Conservation (phyloP, 164 flowering plant species). For the Litsea cubeba region DNA sequence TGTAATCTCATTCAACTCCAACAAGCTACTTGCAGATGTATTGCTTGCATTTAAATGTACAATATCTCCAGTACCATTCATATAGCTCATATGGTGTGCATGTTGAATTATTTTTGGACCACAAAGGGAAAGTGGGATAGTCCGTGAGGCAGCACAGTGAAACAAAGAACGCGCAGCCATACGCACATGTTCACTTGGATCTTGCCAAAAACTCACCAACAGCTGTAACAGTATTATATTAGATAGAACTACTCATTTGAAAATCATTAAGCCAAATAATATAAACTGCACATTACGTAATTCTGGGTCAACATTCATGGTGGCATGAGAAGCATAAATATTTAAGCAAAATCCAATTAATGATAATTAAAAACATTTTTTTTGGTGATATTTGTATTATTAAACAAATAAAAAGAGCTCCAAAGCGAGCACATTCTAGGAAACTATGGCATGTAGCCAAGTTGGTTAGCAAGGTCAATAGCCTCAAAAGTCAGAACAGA, state of each 20-base stretch:
- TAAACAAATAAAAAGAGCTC: no score
- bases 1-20: constrained; percentile 13
- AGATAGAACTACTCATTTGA: background rate
- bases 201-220: constrained; percentile 94
- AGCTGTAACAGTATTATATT: constrained; percentile 42
- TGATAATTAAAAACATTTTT: no score
- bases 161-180: constrained; percentile 98
- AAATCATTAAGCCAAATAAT: background rate
- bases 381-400: no score
- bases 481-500: background rate
- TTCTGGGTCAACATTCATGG: background rate
- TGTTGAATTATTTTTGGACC: constrained; percentile 33
- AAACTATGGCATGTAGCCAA: no score
- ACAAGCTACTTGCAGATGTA: constrained; percentile 12
- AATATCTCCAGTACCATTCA: constrained; percentile 19
- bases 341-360: background rate
- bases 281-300: background rate
- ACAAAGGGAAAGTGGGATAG: constrained; percentile 73
- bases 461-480: no score
- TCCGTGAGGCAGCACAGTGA: constrained; percentile 96
- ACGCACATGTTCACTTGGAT: constrained; percentile 86
- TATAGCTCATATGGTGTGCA: constrained; percentile 17
- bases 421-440: no score
- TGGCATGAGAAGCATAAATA: background rate
- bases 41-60: constrained; percentile 16